phyloP scores from a whole-genome alignment of 2,329 filamentous ascomycete genomes.

The Penicillium sp. region DNA sequence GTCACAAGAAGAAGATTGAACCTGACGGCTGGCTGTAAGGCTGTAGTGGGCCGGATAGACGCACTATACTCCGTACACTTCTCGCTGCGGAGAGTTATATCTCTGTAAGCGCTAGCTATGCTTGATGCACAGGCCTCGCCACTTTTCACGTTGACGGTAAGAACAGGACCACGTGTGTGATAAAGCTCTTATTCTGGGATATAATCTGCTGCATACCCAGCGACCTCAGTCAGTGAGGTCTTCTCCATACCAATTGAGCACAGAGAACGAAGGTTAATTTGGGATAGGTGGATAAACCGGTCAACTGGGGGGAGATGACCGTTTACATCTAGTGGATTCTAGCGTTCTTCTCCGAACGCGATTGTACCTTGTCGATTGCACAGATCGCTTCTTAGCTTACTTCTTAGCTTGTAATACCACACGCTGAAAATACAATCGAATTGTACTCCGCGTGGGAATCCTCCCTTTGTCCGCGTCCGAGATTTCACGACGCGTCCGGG shows the following conservation, averaged over 20 bases:
- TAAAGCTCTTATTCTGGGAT: too few species aligned
- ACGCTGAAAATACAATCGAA: not conserved
- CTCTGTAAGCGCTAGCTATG: too few species aligned
- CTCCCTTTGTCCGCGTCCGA: not conserved
- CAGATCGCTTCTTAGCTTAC: not conserved
- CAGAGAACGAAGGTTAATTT: not conserved
- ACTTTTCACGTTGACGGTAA: too few species aligned
- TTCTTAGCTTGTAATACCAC: not conserved
- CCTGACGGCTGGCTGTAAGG: too few species aligned
- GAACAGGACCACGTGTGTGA: too few species aligned
- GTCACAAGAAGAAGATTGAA: too few species aligned
- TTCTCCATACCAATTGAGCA: not conserved
- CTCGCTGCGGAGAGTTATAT: too few species aligned
- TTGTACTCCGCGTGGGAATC: not conserved
- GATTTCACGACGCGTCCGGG: not conserved
- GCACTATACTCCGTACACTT: too few species aligned
- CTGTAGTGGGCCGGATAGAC: too few species aligned
- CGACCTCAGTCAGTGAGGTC: not conserved
- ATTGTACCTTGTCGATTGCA: not conserved
- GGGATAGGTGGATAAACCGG: not conserved
- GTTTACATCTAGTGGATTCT: not conserved
- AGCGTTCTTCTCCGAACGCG: not conserved
- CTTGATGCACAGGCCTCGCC: too few species aligned
- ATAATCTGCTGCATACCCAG: not conserved
- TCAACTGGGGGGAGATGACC: not conserved